phyloP scores from a whole-genome alignment of 2,329 filamentous ascomycete genomes.

The Sporothrix mexicana region DNA sequence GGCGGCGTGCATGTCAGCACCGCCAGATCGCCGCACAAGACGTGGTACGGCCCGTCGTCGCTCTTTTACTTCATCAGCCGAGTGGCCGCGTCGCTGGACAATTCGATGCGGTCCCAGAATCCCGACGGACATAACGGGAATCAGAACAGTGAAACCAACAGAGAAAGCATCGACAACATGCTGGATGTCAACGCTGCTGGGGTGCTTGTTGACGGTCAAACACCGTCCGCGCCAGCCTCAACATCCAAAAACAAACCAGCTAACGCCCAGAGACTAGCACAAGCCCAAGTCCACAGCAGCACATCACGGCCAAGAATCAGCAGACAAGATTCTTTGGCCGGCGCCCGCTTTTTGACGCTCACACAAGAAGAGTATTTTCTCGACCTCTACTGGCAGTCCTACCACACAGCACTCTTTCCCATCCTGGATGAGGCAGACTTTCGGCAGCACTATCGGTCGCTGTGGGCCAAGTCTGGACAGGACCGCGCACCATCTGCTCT shows the following conservation, averaged over 20 bases:
- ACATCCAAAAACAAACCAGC: not conserved
- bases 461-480: conserved; percentile 36
- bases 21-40: conserved; percentile 23
- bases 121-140: not conserved
- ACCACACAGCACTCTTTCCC: conserved; percentile 48
- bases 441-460: conserved; percentile 48
- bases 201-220: not conserved
- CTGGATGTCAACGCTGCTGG: conserved; percentile 16
- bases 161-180: conserved; percentile 19
- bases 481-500: conserved; percentile 50
- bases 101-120: not conserved
- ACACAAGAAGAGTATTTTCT: conserved; percentile 55
- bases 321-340: conserved; percentile 8
- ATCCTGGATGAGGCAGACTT: conserved; percentile 55
- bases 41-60: conserved; percentile 28
- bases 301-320: not conserved
- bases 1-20: conserved; percentile 27
- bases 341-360: not conserved
- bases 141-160: not conserved
- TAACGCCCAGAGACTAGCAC: not conserved
- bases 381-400: conserved; percentile 55
- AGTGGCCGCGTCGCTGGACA: conserved; percentile 7
- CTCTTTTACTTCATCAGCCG: conserved; percentile 29
- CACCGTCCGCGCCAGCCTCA: not conserved
- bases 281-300: not conserved